phyloP scores from a whole-genome alignment of 1,284 basidiomycete genomes.

The Porodaedalea pini region DNA sequence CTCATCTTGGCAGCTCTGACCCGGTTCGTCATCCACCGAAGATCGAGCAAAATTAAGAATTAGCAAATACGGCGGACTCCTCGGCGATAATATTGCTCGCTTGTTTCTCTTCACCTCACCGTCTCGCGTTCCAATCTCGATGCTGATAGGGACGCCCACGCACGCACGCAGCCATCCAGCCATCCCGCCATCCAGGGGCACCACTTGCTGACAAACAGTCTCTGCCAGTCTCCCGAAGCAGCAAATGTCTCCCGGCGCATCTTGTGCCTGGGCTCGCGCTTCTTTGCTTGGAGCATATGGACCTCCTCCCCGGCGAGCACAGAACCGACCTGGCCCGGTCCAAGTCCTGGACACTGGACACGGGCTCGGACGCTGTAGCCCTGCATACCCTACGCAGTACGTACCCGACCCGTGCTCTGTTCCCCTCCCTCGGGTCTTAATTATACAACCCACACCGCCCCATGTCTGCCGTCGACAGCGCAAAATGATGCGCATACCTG shows the following conservation, averaged over 20 bases:
- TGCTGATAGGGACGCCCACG: not conserved
- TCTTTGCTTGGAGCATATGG: conserved; percentile 8
- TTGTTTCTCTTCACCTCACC: not conserved
- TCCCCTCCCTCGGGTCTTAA: not conserved
- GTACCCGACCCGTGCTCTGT: not conserved
- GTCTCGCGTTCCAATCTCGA: not conserved
- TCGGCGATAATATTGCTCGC: conserved; percentile 3
- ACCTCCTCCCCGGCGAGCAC: not conserved
- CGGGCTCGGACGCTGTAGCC: not conserved
- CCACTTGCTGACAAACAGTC: not conserved
- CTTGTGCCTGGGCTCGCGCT: conserved; percentile 9
- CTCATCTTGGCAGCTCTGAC: not conserved
- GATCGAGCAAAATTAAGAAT: not conserved
- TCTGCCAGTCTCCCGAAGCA: not conserved
- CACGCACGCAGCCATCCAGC: not conserved
- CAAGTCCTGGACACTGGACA: not conserved
- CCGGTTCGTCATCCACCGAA: not conserved
- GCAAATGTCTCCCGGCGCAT: not conserved
- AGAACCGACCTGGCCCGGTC: not conserved
- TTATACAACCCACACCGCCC: not conserved
- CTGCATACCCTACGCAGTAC: not conserved
- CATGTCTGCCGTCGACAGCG: conserved; percentile 5
- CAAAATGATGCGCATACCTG: not conserved
- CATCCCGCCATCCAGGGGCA: not conserved
- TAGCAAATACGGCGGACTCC: conserved; percentile 8